phyloP scores from a whole-genome alignment of 2,329 filamentous ascomycete species.

The Aspergillus sp. region DNA sequence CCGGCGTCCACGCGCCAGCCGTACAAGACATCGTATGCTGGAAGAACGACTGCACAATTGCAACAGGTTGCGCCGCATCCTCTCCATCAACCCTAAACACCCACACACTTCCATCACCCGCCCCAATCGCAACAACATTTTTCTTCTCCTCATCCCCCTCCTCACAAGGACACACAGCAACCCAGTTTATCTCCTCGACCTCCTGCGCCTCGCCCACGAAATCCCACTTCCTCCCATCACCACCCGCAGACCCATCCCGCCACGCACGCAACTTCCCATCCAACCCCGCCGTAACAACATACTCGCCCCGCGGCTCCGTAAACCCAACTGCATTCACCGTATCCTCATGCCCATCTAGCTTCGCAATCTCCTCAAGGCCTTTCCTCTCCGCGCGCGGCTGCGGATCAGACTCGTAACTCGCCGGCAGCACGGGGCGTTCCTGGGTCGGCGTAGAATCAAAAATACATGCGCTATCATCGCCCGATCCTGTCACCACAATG shows the following conservation, averaged over 20 bases:
- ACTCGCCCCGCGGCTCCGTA: constrained; percentile 74
- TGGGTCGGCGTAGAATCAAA: constrained; percentile 63
- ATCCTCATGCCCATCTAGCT: constrained; percentile 84
- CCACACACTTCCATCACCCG: constrained; percentile 89
- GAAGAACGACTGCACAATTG: constrained; percentile 87
- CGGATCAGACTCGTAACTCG: constrained; percentile 65
- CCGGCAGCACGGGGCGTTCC: constrained; percentile 62
- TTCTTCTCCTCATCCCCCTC: constrained; percentile 48
- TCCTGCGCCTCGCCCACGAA: constrained; percentile 76
- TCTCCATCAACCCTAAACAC: constrained; percentile 76
- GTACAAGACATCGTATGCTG: constrained; percentile 81
- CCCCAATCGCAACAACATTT: constrained; percentile 81
- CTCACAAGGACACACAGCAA: constrained; percentile 65
- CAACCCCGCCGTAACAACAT: constrained; percentile 76
- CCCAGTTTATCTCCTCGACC: constrained; percentile 93
- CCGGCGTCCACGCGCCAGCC: constrained; percentile 82
- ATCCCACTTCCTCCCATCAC: constrained; percentile 50
- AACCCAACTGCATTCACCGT: constrained; percentile 83
- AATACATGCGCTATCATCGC: constrained; percentile 79
- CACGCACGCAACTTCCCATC: constrained; percentile 76
- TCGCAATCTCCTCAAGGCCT: constrained; percentile 59
- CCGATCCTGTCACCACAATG: constrained; percentile 81
- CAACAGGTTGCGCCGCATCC: constrained; percentile 57
- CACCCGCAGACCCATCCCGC: constrained; percentile 44
- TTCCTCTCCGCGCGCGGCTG: constrained; percentile 52